Evolutionary conservation across 177 flowering plant species (phyloP), one percentile per base, ranked within the genome.

Genomic region (Vitis hybrid): DNA sequence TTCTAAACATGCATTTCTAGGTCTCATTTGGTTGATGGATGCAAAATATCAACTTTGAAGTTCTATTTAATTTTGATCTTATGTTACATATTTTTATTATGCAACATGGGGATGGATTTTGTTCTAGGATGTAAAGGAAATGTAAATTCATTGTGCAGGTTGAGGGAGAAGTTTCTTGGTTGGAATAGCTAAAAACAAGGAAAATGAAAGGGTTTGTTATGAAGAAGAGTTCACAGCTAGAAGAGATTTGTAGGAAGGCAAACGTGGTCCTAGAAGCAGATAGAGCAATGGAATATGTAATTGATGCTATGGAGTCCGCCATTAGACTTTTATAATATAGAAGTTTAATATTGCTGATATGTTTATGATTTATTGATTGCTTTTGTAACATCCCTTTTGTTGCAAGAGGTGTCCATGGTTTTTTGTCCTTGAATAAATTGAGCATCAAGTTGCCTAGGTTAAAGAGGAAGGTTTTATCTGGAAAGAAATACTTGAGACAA

Each of bases 131-230:
- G 0, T 51, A 45, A 48, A 18, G 19, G 19, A 18, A 18, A 18
- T 1, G 19, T 18, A n/a, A 18, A 18, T 18, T 18, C 19, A 18
- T 18, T 18, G 19, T 18, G 19, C 1, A 18, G 19, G 96, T 23
- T 23, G 26, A 89, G 78, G 84, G 83, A 64, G 99, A 95, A 80
- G 98, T 95, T 5, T 79, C 81, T 49, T 83, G 99, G 72, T 79
- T 93, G 81, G 97, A 95, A 79, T 89, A 86, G 75, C 66, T 93
- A 73, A 95, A 95, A 80, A 70, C 93, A 59, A 93, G 98, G 87
- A n/a, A 93, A 91, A 89, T 93, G 97, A 93, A 93, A 78, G 99
- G 93, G 63, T 92, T 95, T 72, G 94, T 95, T 21, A 52, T 90
- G 70, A 95, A 91, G 78, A 95, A 93, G 79, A 89, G 88, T 71